A percentile compares a stretch with the other conserved stretches of the same genome.
Evolutionary conservation across 495 filamentous ascomycete genomes (phyloP).

Genomic region (Annulohypoxylon bovei): DNA sequence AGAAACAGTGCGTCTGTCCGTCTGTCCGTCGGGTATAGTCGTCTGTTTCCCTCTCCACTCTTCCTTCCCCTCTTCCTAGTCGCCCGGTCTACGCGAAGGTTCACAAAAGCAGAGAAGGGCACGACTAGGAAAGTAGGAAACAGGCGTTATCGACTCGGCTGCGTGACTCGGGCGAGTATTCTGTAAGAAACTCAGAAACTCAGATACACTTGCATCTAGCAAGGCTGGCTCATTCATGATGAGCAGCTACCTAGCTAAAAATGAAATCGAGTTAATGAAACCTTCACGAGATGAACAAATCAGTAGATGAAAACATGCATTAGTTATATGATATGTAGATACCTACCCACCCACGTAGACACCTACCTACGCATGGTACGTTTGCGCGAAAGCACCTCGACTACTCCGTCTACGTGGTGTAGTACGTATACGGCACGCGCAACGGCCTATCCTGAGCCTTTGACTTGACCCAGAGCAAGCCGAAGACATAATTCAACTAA

Average conservation of each 20-base stretch:
- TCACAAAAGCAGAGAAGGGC: background rate
- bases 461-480: too few relatives aligned
- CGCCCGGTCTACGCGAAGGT: background rate
- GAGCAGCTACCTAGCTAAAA: too few relatives aligned
- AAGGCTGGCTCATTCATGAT: background rate
- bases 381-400: too few relatives aligned
- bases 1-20: background rate
- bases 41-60: background rate
- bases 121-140: background rate
- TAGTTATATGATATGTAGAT: background rate
- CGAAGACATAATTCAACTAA: background rate
- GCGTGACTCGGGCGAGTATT: background rate
- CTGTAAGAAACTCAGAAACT: too few relatives aligned
- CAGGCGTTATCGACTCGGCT: background rate
- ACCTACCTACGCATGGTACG: too few relatives aligned
- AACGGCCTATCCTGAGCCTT: background rate
- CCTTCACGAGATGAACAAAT: background rate
- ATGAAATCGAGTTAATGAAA: background rate
- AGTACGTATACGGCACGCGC: background rate
- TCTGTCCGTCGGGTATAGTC: too few relatives aligned
- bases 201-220: background rate
- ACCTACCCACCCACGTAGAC: too few relatives aligned
- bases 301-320: background rate
- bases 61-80: background rate
- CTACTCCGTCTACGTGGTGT: background rate